A percentile compares a stretch with the other conserved stretches of the same genome.
phyloP scores from a whole-genome alignment of 1,139 yeast genomes.

The Diutina pseudorugosa region DNA sequence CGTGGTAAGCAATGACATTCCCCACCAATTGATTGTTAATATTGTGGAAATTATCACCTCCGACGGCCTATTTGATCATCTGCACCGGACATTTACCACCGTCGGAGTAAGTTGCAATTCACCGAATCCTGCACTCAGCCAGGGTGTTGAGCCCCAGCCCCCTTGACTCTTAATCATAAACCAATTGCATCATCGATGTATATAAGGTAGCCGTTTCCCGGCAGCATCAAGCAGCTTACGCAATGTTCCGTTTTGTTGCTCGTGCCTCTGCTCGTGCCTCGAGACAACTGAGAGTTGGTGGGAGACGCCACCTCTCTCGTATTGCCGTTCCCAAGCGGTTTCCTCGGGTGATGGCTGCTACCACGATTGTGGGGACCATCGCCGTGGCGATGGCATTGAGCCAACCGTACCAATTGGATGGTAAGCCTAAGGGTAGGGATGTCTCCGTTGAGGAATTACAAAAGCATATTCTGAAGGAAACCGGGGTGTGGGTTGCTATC shows the following conservation, averaged over 20 bases:
- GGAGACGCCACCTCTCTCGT: neutral
- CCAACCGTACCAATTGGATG: neutral
- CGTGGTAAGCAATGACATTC: no score
- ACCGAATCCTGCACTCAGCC: neutral
- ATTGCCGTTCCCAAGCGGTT: neutral
- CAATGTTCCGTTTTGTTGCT: neutral
- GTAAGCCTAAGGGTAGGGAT: conserved; percentile 7
- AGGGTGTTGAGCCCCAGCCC: neutral
- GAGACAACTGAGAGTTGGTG: neutral
- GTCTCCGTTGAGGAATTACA: conserved; percentile 8
- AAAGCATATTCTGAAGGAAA: conserved; percentile 6
- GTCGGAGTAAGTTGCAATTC: neutral
- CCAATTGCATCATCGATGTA: neutral
- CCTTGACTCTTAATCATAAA: neutral
- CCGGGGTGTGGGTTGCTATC: conserved; percentile 15
- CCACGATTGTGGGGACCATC: neutral
- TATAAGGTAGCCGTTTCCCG: neutral
- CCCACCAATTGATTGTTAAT: no score
- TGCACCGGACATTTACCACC: neutral
- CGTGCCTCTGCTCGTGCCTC: neutral
- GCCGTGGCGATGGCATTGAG: neutral
- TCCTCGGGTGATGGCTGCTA: neutral
- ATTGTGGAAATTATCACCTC: no score
- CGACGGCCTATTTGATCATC: no score
- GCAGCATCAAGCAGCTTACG: neutral